phyloP scores from a whole-genome alignment of 2,329 filamentous ascomycete genomes.

The Proliferodiscus dingleyae region DNA sequence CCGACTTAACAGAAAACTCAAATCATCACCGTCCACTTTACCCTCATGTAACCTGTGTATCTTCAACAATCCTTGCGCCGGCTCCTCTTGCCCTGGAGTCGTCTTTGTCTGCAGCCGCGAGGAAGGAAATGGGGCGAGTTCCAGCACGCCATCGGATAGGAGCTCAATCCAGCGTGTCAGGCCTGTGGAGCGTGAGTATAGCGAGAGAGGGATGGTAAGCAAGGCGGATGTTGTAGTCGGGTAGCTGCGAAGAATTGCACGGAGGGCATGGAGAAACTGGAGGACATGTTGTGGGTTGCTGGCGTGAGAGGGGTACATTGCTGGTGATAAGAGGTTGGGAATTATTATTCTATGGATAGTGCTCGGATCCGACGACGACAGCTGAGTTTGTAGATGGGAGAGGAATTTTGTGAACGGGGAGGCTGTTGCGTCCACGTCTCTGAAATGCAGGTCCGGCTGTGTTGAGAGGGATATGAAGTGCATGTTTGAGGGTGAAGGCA shows the following conservation, averaged over 20 bases:
- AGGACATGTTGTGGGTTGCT: constrained; percentile 69
- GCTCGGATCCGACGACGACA: constrained; percentile 52
- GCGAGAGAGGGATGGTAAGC: constrained; percentile 70
- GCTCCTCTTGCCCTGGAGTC: constrained; percentile 51
- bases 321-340: constrained; percentile 83
- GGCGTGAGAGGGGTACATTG: constrained; percentile 66
- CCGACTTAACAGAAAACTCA: constrained; percentile 85
- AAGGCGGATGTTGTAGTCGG: constrained; percentile 63
- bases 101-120: constrained; percentile 22
- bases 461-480: constrained; percentile 44
- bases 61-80: constrained; percentile 79
- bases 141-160: constrained; percentile 78
- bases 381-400: constrained; percentile 48
- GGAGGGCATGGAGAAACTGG: constrained; percentile 74
- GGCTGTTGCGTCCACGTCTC: constrained; percentile 29
- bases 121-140: constrained; percentile 70
- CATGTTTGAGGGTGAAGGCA: constrained; percentile 47
- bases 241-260: constrained; percentile 67
- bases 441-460: constrained; percentile 24
- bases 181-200: constrained; percentile 72
- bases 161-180: constrained; percentile 83
- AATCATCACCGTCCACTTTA: constrained; percentile 70
- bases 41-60: constrained; percentile 72
- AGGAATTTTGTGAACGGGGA: constrained; percentile 64
- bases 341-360: constrained; percentile 76